A percentile compares a stretch with the other conserved stretches of the same genome.
Evolutionary conservation across 305 asterid species (phyloP).

Genomic region (Solanum aculeatissimum): DNA sequence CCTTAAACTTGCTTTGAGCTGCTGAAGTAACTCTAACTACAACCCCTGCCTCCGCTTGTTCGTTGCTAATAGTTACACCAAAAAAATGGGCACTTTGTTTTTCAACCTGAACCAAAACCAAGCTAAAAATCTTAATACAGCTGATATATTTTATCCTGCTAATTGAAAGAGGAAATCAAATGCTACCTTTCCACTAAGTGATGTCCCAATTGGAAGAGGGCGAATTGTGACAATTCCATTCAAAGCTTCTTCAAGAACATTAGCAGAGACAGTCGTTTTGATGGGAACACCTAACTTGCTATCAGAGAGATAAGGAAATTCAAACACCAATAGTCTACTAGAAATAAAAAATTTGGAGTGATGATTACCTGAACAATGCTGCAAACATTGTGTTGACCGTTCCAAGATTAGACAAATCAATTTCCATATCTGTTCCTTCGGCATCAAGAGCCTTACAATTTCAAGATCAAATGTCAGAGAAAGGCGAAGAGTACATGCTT

Average conservation of each 20-base stretch:
- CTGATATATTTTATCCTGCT: background rate
- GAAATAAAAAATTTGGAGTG: background rate
- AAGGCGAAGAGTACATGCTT: background rate
- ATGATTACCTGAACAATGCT: conserved; percentile 55
- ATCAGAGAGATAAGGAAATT: conserved; percentile 2
- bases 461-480: background rate
- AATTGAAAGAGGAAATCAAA: conserved; percentile 1
- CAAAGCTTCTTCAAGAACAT: conserved; percentile 98
- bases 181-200: conserved; percentile 85
- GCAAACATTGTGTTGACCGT: conserved; percentile 99
- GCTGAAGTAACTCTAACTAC: conserved; percentile 96
- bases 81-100: conserved; percentile 96
- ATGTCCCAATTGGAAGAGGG: conserved; percentile 94
- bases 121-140: background rate
- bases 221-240: conserved; percentile 93
- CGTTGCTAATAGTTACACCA: conserved; percentile 88
- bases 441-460: conserved; percentile 48
- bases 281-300: conserved; percentile 99
- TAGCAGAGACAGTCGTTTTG: conserved; percentile 96
- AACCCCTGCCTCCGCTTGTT: conserved; percentile 86
- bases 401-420: conserved; percentile 97
- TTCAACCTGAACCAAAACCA: conserved; percentile 59
- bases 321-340: background rate
- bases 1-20: conserved; percentile 99
- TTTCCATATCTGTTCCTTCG: conserved; percentile 97